A percentile compares a stretch with the other conserved stretches of the same genome.
phyloP scores from a whole-genome alignment of 257 asterid species.

The Lantana camara region DNA sequence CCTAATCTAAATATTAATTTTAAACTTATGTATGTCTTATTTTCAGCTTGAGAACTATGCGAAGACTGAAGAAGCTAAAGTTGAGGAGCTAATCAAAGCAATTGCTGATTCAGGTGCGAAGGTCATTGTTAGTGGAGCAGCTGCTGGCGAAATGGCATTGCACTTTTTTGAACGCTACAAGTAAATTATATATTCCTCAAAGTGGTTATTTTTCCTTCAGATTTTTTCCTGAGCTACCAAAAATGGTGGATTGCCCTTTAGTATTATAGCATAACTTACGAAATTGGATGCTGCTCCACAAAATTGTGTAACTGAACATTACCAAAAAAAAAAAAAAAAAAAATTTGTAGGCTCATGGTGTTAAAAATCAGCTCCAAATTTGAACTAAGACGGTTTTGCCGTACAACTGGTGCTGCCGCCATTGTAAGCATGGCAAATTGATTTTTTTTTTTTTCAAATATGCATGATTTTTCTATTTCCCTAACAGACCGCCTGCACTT shows the following conservation, averaged over 20 bases:
- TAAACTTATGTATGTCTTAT: too few relatives aligned
- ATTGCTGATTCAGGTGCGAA: slow-evolving; percentile 98
- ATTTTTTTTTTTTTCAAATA: slow-evolving; percentile 11
- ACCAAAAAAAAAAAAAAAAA: too few relatives aligned
- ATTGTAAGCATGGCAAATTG: slow-evolving; percentile 56
- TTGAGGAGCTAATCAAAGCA: slow-evolving; percentile 89
- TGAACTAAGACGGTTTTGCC: slow-evolving; percentile 93
- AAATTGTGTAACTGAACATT: slow-evolving; percentile 17
- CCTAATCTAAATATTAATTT: not conserved
- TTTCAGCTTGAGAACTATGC: slow-evolving; percentile 97
- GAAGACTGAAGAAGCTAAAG: slow-evolving; percentile 90
- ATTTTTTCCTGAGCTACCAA: too few relatives aligned
- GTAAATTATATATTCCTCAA: slow-evolving; percentile 40
- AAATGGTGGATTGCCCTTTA: too few relatives aligned
- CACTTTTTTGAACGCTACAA: slow-evolving; percentile 97
- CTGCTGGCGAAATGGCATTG: slow-evolving; percentile 98
- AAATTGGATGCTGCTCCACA: not conserved
- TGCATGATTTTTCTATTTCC: not conserved
- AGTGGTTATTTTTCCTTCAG: not conserved
- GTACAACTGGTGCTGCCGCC: slow-evolving; percentile 89
- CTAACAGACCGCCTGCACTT: slow-evolving; percentile 33
- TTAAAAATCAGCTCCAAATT: slow-evolving; percentile 91
- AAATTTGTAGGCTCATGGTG: slow-evolving; percentile 83
- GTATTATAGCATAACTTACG: too few relatives aligned
- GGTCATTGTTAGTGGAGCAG: slow-evolving; percentile 89